Conservation (phyloP, 1,139 yeast genomes). For the Pichia sp. region DNA sequence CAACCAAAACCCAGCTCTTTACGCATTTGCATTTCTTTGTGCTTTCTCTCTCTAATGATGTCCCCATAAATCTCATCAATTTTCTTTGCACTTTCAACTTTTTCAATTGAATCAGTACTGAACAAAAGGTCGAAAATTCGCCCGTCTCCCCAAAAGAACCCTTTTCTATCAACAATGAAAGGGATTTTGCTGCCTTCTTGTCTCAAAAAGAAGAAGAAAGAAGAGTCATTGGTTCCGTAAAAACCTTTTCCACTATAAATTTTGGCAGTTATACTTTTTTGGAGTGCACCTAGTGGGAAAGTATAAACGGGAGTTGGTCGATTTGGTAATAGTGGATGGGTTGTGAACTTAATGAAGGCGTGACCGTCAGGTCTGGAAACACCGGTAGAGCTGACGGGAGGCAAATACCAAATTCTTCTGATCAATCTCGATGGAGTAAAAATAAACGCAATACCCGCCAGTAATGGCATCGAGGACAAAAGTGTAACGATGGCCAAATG, state of each 20-base stretch:
- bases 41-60: conserved; percentile 30
- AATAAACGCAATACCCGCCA: conserved; percentile 41
- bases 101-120: conserved; percentile 72
- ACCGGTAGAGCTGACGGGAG: conserved; percentile 31
- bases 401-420: conserved; percentile 74
- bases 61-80: conserved; percentile 49
- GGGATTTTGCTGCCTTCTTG: conserved; percentile 55
- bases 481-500: conserved; percentile 42
- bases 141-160: conserved; percentile 91
- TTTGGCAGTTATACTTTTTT: conserved; percentile 58
- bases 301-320: conserved; percentile 72
- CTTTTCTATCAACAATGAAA: conserved; percentile 80
- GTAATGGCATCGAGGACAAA: conserved; percentile 40
- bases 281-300: conserved; percentile 53
- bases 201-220: conserved; percentile 69
- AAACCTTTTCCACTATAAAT: conserved; percentile 85
- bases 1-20: conserved; percentile 42
- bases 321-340: conserved; percentile 75
- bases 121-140: conserved; percentile 75
- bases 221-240: conserved; percentile 75
- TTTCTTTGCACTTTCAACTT: conserved; percentile 66
- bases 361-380: conserved; percentile 34
- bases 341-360: conserved; percentile 54
- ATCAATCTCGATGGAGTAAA: conserved; percentile 63
- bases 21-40: conserved; percentile 33